Evolutionary conservation across 371 early-diverging fungal species (phyloP), one percentile per base, ranked within the genome.

Genomic region (Mucor mucedo): DNA sequence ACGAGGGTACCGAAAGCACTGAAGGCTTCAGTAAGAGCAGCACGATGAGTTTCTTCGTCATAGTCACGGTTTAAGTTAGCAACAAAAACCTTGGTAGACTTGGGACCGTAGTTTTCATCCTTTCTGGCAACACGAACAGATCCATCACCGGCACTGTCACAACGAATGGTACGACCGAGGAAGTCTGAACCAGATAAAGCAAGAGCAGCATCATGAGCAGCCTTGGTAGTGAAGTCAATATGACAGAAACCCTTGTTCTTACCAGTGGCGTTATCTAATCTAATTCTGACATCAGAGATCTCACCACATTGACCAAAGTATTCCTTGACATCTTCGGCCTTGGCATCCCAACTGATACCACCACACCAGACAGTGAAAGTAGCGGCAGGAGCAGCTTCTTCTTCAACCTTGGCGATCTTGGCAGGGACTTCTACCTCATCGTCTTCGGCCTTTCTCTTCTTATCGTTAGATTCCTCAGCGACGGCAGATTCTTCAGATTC

Each of bases 21-120:
- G 72, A 98, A 98, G 28, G 63, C 59, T 50, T 84, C 77, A 14
- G 89, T 87, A 68, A 97, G 96, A 21, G 94, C 79, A 63, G 89
- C 87, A 75, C 91, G 86, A 35, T 96, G 71, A 64, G 92, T 90
- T 74, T 95, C 93, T 77, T 98, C 98, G n/a, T 90, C 91, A 16
- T 92, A 93, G 71, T 84, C 91, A 76, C 93, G 95, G 45, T 92
- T 89, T 60, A 98, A 77, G 85, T 97, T 98, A 54, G 97, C 98
- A 50, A 95, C 78, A 62, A 96, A 98, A 29, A 97, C 86, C 41
- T 97, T 97, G 52, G 76, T 77, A 44, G 75, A 66, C 35, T 72
- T 74, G 40, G 71, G 62, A 40, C 60, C 55, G 53, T 65, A 78
- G 74, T 66, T 83, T 68, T 66, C 69, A 57, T 73, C 70, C 49